Conservation (phyloP, 2,329 filamentous ascomycete genomes). For the Zopfia rhizophila region DNA sequence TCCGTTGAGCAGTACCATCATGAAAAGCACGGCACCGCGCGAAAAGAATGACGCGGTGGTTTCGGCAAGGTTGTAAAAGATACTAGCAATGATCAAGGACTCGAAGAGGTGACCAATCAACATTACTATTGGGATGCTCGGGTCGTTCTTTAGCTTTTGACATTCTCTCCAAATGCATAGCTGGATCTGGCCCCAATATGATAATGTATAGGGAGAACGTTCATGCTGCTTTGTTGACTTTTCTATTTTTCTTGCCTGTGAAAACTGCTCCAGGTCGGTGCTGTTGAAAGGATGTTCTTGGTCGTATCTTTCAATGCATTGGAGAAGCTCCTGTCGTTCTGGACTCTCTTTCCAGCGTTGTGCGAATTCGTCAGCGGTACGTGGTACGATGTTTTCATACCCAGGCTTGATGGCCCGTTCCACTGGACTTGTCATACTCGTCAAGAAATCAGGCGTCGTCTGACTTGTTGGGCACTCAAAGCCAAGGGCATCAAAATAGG, state of each 20-base stretch:
- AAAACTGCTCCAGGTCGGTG: conserved; percentile 46
- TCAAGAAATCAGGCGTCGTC: conserved; percentile 79
- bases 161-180: conserved; percentile 38
- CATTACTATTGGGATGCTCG: conserved; percentile 69
- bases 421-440: conserved; percentile 67
- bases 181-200: conserved; percentile 59
- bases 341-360: conserved; percentile 63
- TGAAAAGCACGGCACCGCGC: conserved; percentile 67
- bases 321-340: conserved; percentile 51
- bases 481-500: conserved; percentile 75
- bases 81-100: conserved; percentile 68
- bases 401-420: conserved; percentile 52
- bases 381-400: conserved; percentile 51
- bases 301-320: conserved; percentile 57
- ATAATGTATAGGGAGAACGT: conserved; percentile 65
- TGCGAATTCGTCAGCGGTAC: conserved; percentile 70
- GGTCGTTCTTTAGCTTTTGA: conserved; percentile 35
- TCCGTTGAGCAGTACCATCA: conserved; percentile 67
- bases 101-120: conserved; percentile 76
- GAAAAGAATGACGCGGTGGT: conserved; percentile 64
- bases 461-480: conserved; percentile 74
- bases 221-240: conserved; percentile 60
- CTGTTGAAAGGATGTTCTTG: conserved; percentile 58
- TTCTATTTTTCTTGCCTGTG: conserved; percentile 55
- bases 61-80: conserved; percentile 64